Evolutionary conservation across 371 early-diverging fungal genomes (phyloP), one percentile per base, ranked within the genome.

Genomic region (Circinella umbellata): DNA sequence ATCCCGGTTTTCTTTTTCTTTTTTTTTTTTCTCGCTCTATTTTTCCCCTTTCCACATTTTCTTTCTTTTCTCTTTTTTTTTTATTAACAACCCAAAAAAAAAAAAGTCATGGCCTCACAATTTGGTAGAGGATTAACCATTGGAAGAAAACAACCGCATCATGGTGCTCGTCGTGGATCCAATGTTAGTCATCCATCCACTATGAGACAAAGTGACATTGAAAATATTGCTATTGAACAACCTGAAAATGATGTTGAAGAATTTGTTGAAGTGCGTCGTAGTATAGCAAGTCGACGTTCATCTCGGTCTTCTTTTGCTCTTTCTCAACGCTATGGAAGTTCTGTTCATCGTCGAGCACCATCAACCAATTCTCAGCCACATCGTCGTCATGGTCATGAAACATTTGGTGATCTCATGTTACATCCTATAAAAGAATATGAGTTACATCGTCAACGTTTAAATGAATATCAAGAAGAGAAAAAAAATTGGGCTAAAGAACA

Each of bases 351-450:
- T 15, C 51, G 53, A 17, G 53, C 48, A 17, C 10, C 53, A 0
- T 51, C 53, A 48, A 13, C 37, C 17, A 76, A 79, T 34, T 79
- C 80, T 64, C 80, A 82, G 53, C 69, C 67, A 20, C n/a, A 55
- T 10, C 82, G 82, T 46, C 73, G 74, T 37, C 84, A 82, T 69
- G 80, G 79, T 17, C 72, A 74, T 8, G 84, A 84, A 57, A 81
- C 82, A 0, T 79, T 79, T 78, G 84, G 84, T 74, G 84, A 84
- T 57, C 46, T 77, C 0, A 37, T 84, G 36, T 48, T 79, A 37
- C 74, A 84, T 68, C 84, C 84, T 18, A 39, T 81, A 17, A 73
- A 74, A 49, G 76, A 81, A 54, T 61, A 71, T 15, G 75, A 79
- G 36, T 57, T 79, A 3, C 80, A 79, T 68, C 75, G 77, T 51